Evolutionary conservation across 2,329 filamentous ascomycete species (phyloP), one percentile per base, ranked within the genome.

Genomic region (Sclerotinia subarctica): DNA sequence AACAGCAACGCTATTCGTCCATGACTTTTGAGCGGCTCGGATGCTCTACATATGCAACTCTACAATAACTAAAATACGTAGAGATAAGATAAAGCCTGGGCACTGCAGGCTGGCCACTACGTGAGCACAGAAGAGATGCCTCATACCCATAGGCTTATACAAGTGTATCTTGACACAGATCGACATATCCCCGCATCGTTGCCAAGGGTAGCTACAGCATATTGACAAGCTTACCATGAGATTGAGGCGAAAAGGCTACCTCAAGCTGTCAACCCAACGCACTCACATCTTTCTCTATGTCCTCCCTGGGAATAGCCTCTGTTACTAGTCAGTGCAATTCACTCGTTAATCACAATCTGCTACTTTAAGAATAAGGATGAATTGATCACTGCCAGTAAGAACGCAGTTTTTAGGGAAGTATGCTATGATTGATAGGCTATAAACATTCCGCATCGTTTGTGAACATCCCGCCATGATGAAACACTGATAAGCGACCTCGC

Each of bases 401-500:
- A 26, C 49, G 15, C n/a, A 62, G 29, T 32, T 49, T 19, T 13
- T 3, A 5, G 3, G 15, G n/a, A 13, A 24, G 15, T 15, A n/a
- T 24, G 10, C 8, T 38, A 38, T 24, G 13, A 19, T 7, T 49
- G 29, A 35, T 32, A 49, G 15, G 44, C 15, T 35, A 6, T 24
- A 62, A 62, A 26, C 6, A 60, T 47, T n/a, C 44, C 8, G 1
- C 19, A 29, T 49, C 8, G 11, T n/a, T 17, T n/a, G 19, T 49
- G 21, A 21, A 51, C 29, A 35, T 38, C 13, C 59, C 15, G 46
- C 21, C 44, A 15, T 63, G n/a, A 51, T 63, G 46, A 51, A 63
- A 63, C 46, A 63, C 19, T 24, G 32, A 63, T 51, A 26, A 51
- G 46, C 46, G 46, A 63, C 13, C 5, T 52, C 46, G 47, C 58